Evolutionary conservation across 495 filamentous ascomycete species (phyloP).

Genomic region (Cenococcum geophilum): DNA sequence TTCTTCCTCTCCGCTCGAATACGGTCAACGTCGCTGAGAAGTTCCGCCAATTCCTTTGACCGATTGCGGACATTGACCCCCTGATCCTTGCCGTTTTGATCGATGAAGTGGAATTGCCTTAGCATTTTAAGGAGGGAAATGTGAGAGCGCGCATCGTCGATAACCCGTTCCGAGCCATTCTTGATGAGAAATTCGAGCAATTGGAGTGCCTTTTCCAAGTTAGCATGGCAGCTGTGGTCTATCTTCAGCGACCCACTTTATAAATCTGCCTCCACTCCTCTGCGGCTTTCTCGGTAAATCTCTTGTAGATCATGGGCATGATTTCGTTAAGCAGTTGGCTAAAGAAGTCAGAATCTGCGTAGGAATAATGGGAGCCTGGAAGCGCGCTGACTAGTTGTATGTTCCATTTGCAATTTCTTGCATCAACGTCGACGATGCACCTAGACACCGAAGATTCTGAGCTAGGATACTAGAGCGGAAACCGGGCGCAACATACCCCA

Average conservation of each 20-base stretch:
- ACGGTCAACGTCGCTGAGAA: constrained; percentile 86
- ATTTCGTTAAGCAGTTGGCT: constrained; percentile 98
- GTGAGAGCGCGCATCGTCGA: constrained; percentile 94
- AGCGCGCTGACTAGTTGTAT: constrained; percentile 80
- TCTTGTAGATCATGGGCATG: constrained; percentile 99
- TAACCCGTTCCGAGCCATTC: constrained; percentile 94
- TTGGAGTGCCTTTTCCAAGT: constrained; percentile 61
- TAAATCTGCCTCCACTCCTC: constrained; percentile 99
- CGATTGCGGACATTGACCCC: constrained; percentile 96
- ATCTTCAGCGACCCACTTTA: constrained; percentile 51
- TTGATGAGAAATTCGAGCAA: constrained; percentile 96
- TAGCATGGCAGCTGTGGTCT: constrained; percentile 2
- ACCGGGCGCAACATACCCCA: constrained; percentile 18
- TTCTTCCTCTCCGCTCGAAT: constrained; percentile 95
- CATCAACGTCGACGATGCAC: constrained; percentile 75
- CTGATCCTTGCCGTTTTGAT: constrained; percentile 94
- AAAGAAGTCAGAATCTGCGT: constrained; percentile 20
- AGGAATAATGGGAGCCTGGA: not conserved
- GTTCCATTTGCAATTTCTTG: constrained; percentile 98
- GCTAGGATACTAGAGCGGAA: not conserved
- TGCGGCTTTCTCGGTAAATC: constrained; percentile 95
- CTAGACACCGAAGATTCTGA: constrained; percentile 50
- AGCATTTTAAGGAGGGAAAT: constrained; percentile 96
- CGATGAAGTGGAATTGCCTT: constrained; percentile 96
- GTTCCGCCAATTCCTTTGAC: constrained; percentile 88